Conservation (phyloP, 306 rosid genomes). For the Senna tora region DNA sequence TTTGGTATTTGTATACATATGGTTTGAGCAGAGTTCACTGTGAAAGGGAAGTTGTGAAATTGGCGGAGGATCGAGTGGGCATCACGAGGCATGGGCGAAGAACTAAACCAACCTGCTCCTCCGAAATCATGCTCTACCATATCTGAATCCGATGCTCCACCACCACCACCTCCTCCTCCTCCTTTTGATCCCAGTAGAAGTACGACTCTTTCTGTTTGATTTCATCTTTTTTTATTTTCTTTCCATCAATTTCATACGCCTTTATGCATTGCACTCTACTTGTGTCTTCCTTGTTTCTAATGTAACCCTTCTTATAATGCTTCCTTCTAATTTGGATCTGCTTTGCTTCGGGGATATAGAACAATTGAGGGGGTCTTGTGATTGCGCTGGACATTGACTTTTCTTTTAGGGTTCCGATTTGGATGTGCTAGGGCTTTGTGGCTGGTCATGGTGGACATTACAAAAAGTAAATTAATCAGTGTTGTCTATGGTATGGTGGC, state of each 20-base stretch:
- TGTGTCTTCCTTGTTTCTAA: neutral
- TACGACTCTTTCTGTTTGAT: slow-evolving; percentile 25
- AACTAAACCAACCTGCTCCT: neutral
- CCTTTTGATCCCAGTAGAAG: slow-evolving; percentile 74
- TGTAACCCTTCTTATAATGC: neutral
- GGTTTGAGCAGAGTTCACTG: too few species aligned
- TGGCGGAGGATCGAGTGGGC: neutral
- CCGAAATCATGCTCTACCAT: neutral
- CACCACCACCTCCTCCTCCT: slow-evolving; percentile 41
- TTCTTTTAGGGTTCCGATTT: slow-evolving; percentile 21
- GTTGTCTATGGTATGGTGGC: neutral
- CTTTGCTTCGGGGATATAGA: neutral
- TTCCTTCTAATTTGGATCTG: neutral
- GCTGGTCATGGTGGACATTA: too few species aligned
- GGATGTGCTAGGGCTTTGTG: neutral
- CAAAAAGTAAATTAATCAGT: too few species aligned
- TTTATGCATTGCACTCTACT: neutral
- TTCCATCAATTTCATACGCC: neutral
- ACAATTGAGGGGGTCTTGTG: neutral
- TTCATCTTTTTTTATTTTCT: neutral
- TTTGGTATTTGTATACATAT: too few species aligned
- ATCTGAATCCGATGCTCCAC: slow-evolving; percentile 9
- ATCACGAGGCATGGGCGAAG: neutral
- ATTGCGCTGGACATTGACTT: neutral
- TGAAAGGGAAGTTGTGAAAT: neutral